Base-by-base conservation (phyloP, 2,329 filamentous ascomycete genomes). In the Amauroascus niger region DNA sequence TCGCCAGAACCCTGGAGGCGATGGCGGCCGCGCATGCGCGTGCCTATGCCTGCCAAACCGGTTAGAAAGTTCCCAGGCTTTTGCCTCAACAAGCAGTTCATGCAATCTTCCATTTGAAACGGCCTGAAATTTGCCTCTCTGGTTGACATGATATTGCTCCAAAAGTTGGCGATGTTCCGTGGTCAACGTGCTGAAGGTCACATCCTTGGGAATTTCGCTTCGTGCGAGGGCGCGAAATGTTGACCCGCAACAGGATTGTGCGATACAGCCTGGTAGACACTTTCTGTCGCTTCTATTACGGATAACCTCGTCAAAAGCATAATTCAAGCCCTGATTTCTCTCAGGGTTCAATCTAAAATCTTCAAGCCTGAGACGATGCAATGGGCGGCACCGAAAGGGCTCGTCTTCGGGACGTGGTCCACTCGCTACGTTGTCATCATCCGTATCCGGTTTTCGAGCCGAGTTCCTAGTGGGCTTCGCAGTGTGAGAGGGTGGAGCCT, bases 1-100 rank as follows among this genome's bases (percentile, higher is more conserved):
- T 52, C 87, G 78, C 93, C 93, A 98, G 66, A 88, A 97, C 0
- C 89, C 90, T 1, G 88, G 88, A 11, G 93, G 90, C 8, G 86
- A 88, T 43, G 73, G 76, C 58, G 80, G 77, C 49, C 88, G 79
- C 56, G 83, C 79, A 67, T 85, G 89, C 26, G 82, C 77, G 61
- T 91, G 80, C 53, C 86, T 79, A 69, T 96, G 90, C 65, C 78
- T 88, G 5, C 89, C 89, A 66, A 81, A 82, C 57, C 80, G 78
- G 63, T 90, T 83, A 1, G 90, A 86, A 58, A 94, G 73, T 47
- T 83, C 76, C 64, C 81, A 79, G 0, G 82, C 84, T 64, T 84
- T 84, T 11, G 90, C 90, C 63, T 89, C 79, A n/a, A 88, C 61
- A 67, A 95, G 79, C 18, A 87, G 64, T 55, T 84, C 79, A 37